These are phyloP conservation scores for Tolypocladium sp. DNA, from an alignment of 2,329 filamentous ascomycete genomes.

Conservation along the genomic window DNA sequence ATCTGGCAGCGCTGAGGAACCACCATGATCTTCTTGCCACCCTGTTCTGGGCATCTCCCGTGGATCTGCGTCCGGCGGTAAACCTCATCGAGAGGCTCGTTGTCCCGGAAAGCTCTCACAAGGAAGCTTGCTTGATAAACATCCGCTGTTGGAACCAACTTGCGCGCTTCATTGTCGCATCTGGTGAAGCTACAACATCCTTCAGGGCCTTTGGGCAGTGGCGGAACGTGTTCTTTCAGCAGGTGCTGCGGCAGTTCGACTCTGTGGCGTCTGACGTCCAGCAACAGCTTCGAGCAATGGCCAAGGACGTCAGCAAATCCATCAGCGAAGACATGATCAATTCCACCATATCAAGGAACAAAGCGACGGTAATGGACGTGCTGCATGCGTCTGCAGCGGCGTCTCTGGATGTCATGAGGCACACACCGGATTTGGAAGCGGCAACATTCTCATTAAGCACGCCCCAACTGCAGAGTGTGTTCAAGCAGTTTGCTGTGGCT, in stretches of 20 bases:
- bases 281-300: conserved; percentile 41
- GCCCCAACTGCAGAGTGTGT: conserved; percentile 41
- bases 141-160: conserved; percentile 55
- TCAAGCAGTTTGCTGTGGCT: conserved; percentile 34
- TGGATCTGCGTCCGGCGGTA: conserved; percentile 41
- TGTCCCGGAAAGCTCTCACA: conserved; percentile 50
- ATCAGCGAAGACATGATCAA: conserved; percentile 37
- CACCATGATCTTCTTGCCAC: conserved; percentile 61
- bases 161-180: conserved; percentile 46
- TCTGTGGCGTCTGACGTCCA: conserved; percentile 47
- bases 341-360: conserved; percentile 42
- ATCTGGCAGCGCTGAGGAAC: conserved; percentile 56
- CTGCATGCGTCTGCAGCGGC: conserved; percentile 37
- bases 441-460: conserved; percentile 41
- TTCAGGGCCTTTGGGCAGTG: conserved; percentile 37
- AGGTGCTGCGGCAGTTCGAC: conserved; percentile 48
- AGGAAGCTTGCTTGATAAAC: conserved; percentile 56
- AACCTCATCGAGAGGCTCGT: conserved; percentile 52
- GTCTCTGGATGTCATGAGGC: conserved; percentile 41
- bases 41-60: conserved; percentile 54
- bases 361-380: conserved; percentile 42
- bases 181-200: conserved; percentile 33
- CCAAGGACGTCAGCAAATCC: conserved; percentile 32
- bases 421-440: conserved; percentile 34
- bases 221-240: conserved; percentile 49